Evolutionary conservation across 495 filamentous ascomycete genomes (phyloP).

Genomic region (Xylaria telfairii): DNA sequence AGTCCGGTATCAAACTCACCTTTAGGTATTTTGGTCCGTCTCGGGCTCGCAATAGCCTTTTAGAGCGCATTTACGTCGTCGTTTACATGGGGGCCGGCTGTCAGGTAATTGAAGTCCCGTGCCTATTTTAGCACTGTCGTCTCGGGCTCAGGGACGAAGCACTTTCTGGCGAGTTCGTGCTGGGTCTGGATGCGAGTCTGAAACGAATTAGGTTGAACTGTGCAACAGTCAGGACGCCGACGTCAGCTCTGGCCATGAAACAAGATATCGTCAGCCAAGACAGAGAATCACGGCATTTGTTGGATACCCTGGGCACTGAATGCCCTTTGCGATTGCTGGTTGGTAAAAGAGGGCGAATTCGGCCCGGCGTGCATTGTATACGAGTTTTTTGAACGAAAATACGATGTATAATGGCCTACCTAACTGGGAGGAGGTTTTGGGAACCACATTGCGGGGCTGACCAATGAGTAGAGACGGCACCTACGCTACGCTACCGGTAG

Average conservation of each 20-base stretch:
- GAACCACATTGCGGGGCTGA: background rate
- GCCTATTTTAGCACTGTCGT: background rate
- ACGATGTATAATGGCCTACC: background rate
- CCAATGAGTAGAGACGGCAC: too few relatives aligned
- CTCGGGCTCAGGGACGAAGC: background rate
- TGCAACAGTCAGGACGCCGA: background rate
- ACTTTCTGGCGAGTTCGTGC: background rate
- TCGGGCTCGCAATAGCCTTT: background rate
- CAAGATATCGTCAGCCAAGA: conserved; percentile 12
- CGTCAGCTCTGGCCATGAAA: background rate
- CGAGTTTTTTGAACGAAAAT: background rate
- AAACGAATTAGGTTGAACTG: conserved; percentile 11
- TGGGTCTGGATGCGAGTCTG: background rate
- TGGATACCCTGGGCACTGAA: background rate
- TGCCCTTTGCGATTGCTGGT: background rate
- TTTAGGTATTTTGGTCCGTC: background rate
- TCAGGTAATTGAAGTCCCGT: background rate
- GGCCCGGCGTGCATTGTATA: background rate
- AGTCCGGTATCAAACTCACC: background rate
- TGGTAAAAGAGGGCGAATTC: background rate
- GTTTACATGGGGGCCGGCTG: background rate
- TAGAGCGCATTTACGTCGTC: background rate
- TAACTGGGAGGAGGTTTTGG: background rate
- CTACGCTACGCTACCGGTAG: background rate
- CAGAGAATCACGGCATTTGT: background rate